These are phyloP conservation scores for Penicillium ucsense DNA, from an alignment of 495 filamentous ascomycete genomes.

Conservation along the genomic window DNA sequence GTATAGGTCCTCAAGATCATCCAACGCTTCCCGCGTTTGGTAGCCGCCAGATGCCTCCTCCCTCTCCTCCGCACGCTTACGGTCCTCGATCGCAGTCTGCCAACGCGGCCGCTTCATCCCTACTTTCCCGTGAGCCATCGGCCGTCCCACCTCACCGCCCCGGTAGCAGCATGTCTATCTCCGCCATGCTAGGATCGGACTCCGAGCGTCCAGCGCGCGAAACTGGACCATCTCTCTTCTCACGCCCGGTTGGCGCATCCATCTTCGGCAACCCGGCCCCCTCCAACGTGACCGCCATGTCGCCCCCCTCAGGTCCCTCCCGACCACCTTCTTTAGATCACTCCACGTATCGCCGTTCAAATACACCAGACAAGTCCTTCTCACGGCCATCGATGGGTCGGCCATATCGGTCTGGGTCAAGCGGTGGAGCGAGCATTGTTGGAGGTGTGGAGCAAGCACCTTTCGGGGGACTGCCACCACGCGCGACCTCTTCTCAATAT, in stretches of 20 bases:
- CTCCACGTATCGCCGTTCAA: conserved; percentile 53
- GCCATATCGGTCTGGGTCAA: conserved; percentile 36
- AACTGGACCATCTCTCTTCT: conserved; percentile 42
- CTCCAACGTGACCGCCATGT: conserved; percentile 32
- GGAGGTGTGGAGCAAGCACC: conserved; percentile 22
- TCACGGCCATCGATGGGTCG: conserved; percentile 24
- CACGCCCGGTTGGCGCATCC: conserved; percentile 42
- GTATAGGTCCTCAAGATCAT: conserved; percentile 24
- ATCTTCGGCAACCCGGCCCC: conserved; percentile 23
- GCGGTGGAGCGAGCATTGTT: conserved; percentile 23
- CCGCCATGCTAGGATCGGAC: conserved; percentile 68
- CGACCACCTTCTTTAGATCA: conserved; percentile 47
- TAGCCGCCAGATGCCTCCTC: conserved; percentile 49
- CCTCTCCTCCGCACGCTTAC: conserved; percentile 48
- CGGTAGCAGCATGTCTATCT: conserved; percentile 90
- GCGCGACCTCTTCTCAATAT: conserved; percentile 24
- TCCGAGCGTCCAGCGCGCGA: conserved; percentile 55
- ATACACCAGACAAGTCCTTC: conserved; percentile 59
- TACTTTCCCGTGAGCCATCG: conserved; percentile 43
- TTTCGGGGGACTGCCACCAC: conserved; percentile 27
- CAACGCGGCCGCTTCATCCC: conserved; percentile 33
- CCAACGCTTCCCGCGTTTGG: conserved; percentile 40
- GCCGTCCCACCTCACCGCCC: conserved; percentile 40
- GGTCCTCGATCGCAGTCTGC: conserved; percentile 33
- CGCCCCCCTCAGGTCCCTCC: conserved; percentile 35